Percentiles rank a stretch among this genome's conserved stretches.
These are phyloP conservation scores for Solanum chmielewskii DNA, from an alignment of 257 asterid species.

Conservation along the genomic window DNA sequence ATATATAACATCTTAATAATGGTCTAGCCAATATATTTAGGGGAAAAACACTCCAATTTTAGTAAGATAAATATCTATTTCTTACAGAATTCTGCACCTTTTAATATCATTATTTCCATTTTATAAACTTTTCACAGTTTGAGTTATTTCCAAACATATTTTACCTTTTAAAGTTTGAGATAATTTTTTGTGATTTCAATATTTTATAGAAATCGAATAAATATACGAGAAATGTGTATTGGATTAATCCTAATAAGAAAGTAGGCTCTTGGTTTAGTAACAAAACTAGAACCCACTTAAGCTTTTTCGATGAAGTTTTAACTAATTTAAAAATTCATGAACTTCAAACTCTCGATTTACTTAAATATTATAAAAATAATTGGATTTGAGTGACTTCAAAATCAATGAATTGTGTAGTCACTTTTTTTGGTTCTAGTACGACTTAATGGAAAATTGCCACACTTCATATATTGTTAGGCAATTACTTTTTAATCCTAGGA, in stretches of 20 bases:
- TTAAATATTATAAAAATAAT: too few relatives aligned
- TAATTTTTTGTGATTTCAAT: background rate
- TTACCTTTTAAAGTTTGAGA: background rate
- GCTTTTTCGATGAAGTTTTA: background rate
- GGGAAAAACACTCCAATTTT: background rate
- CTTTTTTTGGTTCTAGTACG: background rate
- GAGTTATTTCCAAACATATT: background rate
- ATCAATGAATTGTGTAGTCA: background rate
- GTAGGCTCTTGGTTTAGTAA: too few relatives aligned
- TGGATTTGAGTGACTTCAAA: background rate
- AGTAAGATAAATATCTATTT: background rate
- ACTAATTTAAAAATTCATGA: background rate
- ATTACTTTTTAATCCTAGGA: background rate
- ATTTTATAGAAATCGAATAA: background rate
- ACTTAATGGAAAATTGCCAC: background rate
- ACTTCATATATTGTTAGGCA: background rate
- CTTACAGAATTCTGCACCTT: background rate
- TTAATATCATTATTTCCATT: background rate
- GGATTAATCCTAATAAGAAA: background rate
- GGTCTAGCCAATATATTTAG: background rate
- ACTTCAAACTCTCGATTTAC: background rate
- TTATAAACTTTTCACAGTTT: background rate
- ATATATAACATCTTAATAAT: background rate
- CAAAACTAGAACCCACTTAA: background rate
- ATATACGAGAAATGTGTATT: background rate